Base-by-base conservation (phyloP, 208 protist genomes). In the Acanthamoeba polyphaga region DNA sequence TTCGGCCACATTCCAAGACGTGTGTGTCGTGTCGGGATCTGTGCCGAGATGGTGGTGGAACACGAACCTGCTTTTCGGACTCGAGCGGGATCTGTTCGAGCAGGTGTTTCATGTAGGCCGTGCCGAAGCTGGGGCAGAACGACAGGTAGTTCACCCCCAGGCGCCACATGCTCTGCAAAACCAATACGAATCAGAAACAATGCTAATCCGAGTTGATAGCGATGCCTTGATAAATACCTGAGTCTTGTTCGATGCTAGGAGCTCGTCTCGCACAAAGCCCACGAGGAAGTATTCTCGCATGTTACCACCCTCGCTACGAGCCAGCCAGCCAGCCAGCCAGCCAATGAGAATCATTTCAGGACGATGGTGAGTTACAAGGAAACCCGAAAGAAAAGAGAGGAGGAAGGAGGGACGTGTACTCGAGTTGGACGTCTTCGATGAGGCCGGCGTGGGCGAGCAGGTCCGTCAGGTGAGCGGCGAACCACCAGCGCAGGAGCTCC, bases 401-500 rank as follows among this genome's bases (percentile, higher is more conserved):
- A 27, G 32, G 13, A 46, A n/a, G 2, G 70, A 32, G 32, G 29
- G n/a, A 78, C 29, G 49, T 19, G 24, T 93, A 93, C 88, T 72
- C 88, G 88, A 93, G 88, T 17, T 74, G 17, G 29, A 93, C 55
- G 51, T 72, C 62, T 58, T 93, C 70, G 13, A 93, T 29, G 64
- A 49, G 88, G 46, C 88, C 88, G 19, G 88, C 88, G 70, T 93
- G 88, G 32, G 76, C 58, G 13, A 93, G 88, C 27, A 70, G 46
- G 70, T 93, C 88, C 3, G 88, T 78, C 6, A 93, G 24, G 32
- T 93, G 88, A 29, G 88, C 88, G 43, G 88, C 88, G 70, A 93
- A 93, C 88, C 88, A 93, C 88, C 88, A 93, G 70, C 88, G 88
- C 29, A 93, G 53, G 24, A 93, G 70, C 17, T 78, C 70, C 62